Evolutionary conservation across 139 green algal genomes (phyloP).

Genomic region (Nannochloris sp.): DNA sequence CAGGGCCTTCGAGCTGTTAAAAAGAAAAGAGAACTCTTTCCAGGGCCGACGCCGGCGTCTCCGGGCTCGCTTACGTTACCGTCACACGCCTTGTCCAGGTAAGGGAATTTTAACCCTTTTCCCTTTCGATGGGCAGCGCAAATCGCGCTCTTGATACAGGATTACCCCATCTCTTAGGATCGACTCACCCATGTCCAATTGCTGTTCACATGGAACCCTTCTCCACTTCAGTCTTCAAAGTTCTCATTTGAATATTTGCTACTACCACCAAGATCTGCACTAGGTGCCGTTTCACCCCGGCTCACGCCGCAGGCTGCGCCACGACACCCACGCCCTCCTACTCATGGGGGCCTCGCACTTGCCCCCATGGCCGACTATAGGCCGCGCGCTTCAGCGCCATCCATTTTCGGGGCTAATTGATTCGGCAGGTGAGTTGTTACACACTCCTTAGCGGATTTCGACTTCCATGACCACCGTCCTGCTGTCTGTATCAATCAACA

Average conservation of each 20-base stretch:
- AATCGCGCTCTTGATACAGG: constrained; percentile 76
- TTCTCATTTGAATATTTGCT: constrained; percentile 95
- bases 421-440: constrained; percentile 97
- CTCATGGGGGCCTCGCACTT: constrained; percentile 81
- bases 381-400: constrained; percentile 87
- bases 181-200: constrained; percentile 93
- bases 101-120: constrained; percentile 92
- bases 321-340: constrained; percentile 85
- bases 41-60: constrained; percentile 73
- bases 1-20: constrained; percentile 81
- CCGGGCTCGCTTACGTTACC: constrained; percentile 75
- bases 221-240: constrained; percentile 89
- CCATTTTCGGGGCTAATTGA: constrained; percentile 95
- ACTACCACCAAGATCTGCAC: constrained; percentile 94
- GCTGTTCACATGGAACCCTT: constrained; percentile 94
- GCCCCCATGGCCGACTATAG: constrained; percentile 79
- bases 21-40: constrained; percentile 95
- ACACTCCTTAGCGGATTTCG: constrained; percentile 96
- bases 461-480: constrained; percentile 97
- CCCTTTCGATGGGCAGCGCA: constrained; percentile 77
- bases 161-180: constrained; percentile 87
- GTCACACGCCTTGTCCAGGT: constrained; percentile 76
- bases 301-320: constrained; percentile 70
- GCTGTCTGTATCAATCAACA: constrained; percentile 91
- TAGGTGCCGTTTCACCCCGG: constrained; percentile 74